Evolutionary conservation across 1,284 basidiomycete genomes (phyloP).

Genomic region (Austroboletus novae-zelandiae): DNA sequence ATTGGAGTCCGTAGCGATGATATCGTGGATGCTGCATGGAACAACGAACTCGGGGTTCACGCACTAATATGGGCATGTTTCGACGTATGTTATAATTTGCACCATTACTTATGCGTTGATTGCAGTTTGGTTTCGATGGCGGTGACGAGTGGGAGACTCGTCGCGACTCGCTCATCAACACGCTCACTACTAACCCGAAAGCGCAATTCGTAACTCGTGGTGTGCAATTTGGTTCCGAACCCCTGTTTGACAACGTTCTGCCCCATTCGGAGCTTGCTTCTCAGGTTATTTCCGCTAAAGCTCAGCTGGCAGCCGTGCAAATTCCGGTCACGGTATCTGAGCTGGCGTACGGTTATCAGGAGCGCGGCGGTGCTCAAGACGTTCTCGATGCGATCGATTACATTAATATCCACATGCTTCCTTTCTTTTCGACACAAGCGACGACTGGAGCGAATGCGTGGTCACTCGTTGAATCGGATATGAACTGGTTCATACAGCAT

Average conservation of each 20-base stretch:
- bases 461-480: conserved; percentile 56
- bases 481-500: conserved; percentile 61
- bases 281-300: conserved; percentile 52
- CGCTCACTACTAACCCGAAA: conserved; percentile 59
- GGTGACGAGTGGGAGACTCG: conserved; percentile 53
- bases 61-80: conserved; percentile 67
- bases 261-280: conserved; percentile 49
- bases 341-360: conserved; percentile 50
- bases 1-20: conserved; percentile 47
- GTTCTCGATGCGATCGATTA: conserved; percentile 65
- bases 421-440: conserved; percentile 60
- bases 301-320: conserved; percentile 47
- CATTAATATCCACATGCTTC: conserved; percentile 71
- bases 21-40: conserved; percentile 71
- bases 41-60: conserved; percentile 66
- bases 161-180: conserved; percentile 52
- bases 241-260: conserved; percentile 64
- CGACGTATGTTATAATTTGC: not conserved
- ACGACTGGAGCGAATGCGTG: conserved; percentile 45
- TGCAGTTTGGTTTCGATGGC: conserved; percentile 62
- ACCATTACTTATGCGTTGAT: conserved; percentile 2
- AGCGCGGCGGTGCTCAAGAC: conserved; percentile 49
- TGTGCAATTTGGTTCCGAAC: conserved; percentile 74
- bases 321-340: conserved; percentile 68
- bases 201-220: conserved; percentile 67